Percentiles rank a stretch among this genome's conserved stretches.
phyloP scores from a whole-genome alignment of 805 yeast species.

The Candida glaebosa region DNA sequence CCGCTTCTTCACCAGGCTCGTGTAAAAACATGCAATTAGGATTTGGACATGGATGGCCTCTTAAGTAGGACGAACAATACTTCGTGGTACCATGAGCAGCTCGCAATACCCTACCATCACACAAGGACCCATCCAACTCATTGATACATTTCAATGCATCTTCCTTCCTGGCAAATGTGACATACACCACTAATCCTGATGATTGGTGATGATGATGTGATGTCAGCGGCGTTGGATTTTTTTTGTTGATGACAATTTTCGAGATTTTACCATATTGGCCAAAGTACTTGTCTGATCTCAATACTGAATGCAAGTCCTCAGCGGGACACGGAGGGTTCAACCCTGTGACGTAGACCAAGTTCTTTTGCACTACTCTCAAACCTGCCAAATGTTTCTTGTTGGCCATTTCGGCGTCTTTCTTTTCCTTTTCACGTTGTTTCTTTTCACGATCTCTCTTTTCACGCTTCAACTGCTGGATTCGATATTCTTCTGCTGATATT shows the following conservation, averaged over 20 bases:
- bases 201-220: conserved; percentile 42
- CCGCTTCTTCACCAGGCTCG: conserved; percentile 99
- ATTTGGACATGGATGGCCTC: conserved; percentile 96
- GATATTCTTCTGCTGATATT: conserved; percentile 83
- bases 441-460: conserved; percentile 78
- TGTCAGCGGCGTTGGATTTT: conserved; percentile 46
- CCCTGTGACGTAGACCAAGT: conserved; percentile 93
- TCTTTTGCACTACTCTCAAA: conserved; percentile 97
- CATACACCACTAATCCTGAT: conserved; percentile 92
- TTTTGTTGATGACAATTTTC: conserved; percentile 88
- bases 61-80: conserved; percentile 91
- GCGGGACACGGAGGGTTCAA: conserved; percentile 81
- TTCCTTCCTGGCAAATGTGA: conserved; percentile 87
- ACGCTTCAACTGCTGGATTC: conserved; percentile 73
- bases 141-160: conserved; percentile 93
- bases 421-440: conserved; percentile 86
- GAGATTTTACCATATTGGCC: conserved; percentile 98
- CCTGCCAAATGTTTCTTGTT: conserved; percentile 90
- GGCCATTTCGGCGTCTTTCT: conserved; percentile 82
- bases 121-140: conserved; percentile 87
- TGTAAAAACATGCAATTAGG: conserved; percentile 99
- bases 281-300: conserved; percentile 88
- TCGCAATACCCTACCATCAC: conserved; percentile 84
- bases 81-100: conserved; percentile 99
- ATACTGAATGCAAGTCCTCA: conserved; percentile 75